These are phyloP conservation scores for Ophiosphaerella herpotricha DNA, from an alignment of 2,329 filamentous ascomycete species.

Conservation along the genomic window DNA sequence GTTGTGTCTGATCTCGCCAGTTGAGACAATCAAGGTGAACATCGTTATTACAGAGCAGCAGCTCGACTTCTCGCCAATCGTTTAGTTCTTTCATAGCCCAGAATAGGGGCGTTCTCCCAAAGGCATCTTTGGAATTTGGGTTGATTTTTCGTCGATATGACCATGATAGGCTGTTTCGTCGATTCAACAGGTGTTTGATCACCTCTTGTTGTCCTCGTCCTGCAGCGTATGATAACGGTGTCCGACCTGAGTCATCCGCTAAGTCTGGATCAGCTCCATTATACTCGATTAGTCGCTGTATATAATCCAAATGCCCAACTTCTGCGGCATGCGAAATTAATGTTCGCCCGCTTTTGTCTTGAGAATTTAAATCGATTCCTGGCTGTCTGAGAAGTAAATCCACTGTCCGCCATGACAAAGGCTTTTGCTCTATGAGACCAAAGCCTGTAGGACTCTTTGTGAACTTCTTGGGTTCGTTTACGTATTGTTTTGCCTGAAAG, in stretches of 20 bases:
- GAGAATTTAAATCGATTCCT: background rate
- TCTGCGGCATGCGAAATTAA: background rate
- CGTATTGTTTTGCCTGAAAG: too few relatives aligned
- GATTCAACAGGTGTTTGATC: background rate
- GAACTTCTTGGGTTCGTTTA: too few relatives aligned
- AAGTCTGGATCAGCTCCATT: background rate
- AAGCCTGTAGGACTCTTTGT: too few relatives aligned
- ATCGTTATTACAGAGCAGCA: background rate
- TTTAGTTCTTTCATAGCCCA: background rate
- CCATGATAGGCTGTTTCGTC: background rate
- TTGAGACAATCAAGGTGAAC: background rate
- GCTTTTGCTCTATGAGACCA: too few relatives aligned
- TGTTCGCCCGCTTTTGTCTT: background rate
- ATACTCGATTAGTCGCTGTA: background rate
- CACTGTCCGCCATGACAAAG: too few relatives aligned
- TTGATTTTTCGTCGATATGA: background rate
- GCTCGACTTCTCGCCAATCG: background rate
- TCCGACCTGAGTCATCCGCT: background rate
- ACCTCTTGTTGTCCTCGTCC: background rate
- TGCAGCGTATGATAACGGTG: slow-evolving; percentile 4
- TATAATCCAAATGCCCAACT: background rate
- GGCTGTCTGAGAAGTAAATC: background rate
- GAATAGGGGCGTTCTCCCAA: slow-evolving; percentile 2
- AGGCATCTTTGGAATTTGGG: slow-evolving; percentile 1
- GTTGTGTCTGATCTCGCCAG: background rate